Base-by-base conservation (phyloP, 441 rosid species). In the Melastoma candidum region DNA sequence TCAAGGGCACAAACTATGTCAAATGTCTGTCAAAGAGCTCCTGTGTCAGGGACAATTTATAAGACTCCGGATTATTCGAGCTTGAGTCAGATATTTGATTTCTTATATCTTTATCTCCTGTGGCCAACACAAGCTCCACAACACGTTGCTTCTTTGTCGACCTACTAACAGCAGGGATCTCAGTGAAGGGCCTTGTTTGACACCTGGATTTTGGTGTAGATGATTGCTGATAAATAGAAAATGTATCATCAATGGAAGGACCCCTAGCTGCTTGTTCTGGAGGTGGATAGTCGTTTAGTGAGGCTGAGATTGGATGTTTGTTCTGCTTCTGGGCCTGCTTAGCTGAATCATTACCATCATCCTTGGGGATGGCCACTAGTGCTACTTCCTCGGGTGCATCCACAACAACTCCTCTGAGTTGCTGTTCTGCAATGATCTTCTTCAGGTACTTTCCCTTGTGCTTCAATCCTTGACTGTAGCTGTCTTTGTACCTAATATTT, bases 381-480 rank as follows among this genome's bases (percentile, higher is more conserved):
- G 22, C 22, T 17, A 65, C 83, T 2, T 72, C 61, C 7, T 61
- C 73, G 24, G 84, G 79, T 24, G 66, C 70, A 59, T 93, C 95
- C 29, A 68, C 71, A 22, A 92, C 77, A 50, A 65, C 82, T 45
- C 95, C 95, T 57, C 86, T 82, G 2, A 83, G 79, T 25, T 92
- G 95, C 65, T 93, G 97, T 81, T 93, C 98, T 78, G 88, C 97
- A 46, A 93, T 93, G 64, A 93, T 93, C 82, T 88, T 93, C 78
- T 93, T 88, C 71, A 93, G 70, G 74, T 88, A 93, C 80, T 88
- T 88, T 41, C 97, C 97, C 22, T 60, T 88, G 97, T 27, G 97
- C 98, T 73, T 93, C 98, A 65, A 92, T 92, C 54, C 98, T 87
- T 65, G 88, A 71, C 59, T 92, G 98, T 59, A 92, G 79, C 74